Percentiles rank a stretch among this genome's conserved stretches.
phyloP scores from a whole-genome alignment of 306 rosid genomes.

The Lupinus albus region DNA sequence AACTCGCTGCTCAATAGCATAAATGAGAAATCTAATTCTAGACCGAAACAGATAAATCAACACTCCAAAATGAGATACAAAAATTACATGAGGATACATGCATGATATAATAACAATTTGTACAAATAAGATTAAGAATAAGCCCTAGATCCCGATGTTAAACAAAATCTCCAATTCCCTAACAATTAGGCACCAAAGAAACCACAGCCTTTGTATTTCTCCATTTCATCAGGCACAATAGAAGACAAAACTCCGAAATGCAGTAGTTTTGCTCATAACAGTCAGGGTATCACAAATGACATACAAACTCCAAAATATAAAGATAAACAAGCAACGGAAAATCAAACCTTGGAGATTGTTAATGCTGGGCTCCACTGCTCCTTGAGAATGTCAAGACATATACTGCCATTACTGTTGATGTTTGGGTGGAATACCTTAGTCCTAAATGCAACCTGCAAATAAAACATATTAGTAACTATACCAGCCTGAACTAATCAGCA shows the following conservation, averaged over 20 bases:
- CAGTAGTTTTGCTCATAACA: neutral
- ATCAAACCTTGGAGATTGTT: conserved; percentile 85
- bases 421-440: conserved; percentile 94
- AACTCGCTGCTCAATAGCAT: neutral
- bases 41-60: neutral
- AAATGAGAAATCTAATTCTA: neutral
- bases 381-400: conserved; percentile 90
- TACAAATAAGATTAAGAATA: neutral
- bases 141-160: neutral
- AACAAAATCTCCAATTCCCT: conserved; percentile 10
- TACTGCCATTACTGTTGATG: conserved; percentile 88
- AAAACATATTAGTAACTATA: conserved; percentile 20
- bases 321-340: conserved; percentile 10
- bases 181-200: neutral
- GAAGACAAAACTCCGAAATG: neutral
- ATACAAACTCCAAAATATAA: neutral
- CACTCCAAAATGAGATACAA: neutral
- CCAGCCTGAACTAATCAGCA: neutral
- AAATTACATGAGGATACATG: neutral
- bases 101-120: neutral
- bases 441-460: conserved; percentile 89
- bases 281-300: conserved; percentile 4
- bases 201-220: neutral
- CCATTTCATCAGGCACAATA: neutral
- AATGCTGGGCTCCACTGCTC: conserved; percentile 97